phyloP scores from a whole-genome alignment of 2,329 filamentous ascomycete species.

The Ascomycota sp. region DNA sequence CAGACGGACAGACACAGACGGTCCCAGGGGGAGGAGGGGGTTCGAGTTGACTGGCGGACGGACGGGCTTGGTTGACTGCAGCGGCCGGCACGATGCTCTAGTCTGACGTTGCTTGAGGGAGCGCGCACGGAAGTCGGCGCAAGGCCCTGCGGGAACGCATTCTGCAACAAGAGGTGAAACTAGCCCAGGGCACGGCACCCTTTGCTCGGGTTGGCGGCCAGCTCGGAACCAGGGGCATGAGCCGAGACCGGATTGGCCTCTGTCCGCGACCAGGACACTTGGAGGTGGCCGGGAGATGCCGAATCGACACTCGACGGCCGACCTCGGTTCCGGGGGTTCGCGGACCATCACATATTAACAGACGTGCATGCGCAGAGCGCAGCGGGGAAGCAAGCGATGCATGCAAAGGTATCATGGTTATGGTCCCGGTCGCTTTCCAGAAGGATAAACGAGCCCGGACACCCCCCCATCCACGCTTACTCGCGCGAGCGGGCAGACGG shows the following conservation, averaged over 20 bases:
- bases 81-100: neutral
- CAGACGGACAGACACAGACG: too few relatives aligned
- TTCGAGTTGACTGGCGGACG: neutral
- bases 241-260: slow-evolving; percentile 5
- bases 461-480: too few relatives aligned
- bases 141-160: neutral
- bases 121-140: neutral
- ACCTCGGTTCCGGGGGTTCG: neutral
- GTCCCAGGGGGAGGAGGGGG: too few relatives aligned
- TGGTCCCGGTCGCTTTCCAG: neutral
- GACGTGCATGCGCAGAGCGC: neutral
- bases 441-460: neutral
- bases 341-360: neutral
- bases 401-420: slow-evolving; percentile 1
- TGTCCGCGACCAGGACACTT: slow-evolving; percentile 2
- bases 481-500: too few relatives aligned
- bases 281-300: slow-evolving; percentile 3
- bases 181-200: slow-evolving; percentile 1
- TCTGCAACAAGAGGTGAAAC: slow-evolving; percentile 6
- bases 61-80: neutral
- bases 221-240: slow-evolving; percentile 3
- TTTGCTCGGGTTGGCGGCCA: slow-evolving; percentile 2
- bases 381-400: neutral
- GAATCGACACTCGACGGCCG: slow-evolving; percentile 1
- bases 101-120: neutral